Base-by-base conservation (phyloP, 768 basidiomycete genomes). In the Grammothele lineata region DNA sequence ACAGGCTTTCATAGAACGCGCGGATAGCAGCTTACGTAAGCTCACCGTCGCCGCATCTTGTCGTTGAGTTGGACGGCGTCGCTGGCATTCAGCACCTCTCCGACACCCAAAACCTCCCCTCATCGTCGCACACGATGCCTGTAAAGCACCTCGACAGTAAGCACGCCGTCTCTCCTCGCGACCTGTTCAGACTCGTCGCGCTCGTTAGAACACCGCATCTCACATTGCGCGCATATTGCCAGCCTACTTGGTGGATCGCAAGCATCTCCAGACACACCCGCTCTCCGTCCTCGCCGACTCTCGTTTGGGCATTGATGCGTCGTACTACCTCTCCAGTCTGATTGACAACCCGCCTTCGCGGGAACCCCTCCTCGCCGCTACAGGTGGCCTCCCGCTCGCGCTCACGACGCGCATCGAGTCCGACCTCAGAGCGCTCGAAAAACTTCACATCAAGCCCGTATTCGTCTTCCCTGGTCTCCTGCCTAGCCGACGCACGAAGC, bases 261-360 rank as follows among this genome's bases (percentile, higher is more conserved):
- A 92, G 69, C 88, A 94, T 64, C 67, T 89, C 54, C 85, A 89
- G 66, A 85, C 83, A 33, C 80, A 87, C 46, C 80, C 90, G 18
- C 78, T 98, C 44, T 80, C 78, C 47, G 81, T 84, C 0, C 76
- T 99, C 39, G 78, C 88, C 34, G 91, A 96, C 62, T 90, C 93
- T 43, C 87, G 96, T 37, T 85, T 99, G 22, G 96, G 96, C 25
- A 96, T 99, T 62, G 95, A 99, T 76, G 93, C 92, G 3, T 84
- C 87, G 3, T 84, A 86, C 66, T 99, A 98, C 68, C 74, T 99
- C 33, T 76, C 84, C 43, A 73, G 77, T 37, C 75, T 98, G 54
- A 83, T 84, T 14, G 87, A 91, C 19, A 80, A 72, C 50, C 79
- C 87, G 1, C 73, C 81, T 1, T 81, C 91, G 15, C 80, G 88